Evolutionary conservation across 768 basidiomycete species (phyloP).

Genomic region (Boletus barrowsii): DNA sequence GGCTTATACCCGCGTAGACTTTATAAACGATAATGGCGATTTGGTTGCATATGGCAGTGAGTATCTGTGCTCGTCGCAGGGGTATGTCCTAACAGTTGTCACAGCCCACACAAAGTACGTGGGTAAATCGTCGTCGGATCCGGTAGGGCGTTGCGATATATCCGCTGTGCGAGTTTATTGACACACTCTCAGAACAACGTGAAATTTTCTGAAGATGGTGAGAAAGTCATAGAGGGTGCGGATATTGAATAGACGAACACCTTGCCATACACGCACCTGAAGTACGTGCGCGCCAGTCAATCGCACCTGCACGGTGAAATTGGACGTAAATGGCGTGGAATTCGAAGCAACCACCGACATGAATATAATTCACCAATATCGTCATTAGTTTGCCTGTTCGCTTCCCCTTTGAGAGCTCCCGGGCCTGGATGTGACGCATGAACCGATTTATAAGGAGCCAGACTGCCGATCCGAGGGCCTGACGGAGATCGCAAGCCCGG

Average conservation of each 20-base stretch:
- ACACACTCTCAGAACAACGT: conserved; percentile 56
- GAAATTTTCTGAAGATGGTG: conserved; percentile 77
- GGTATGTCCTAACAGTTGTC: not conserved
- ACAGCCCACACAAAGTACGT: conserved; percentile 85
- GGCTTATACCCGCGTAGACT: conserved; percentile 80
- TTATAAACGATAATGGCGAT: conserved; percentile 59
- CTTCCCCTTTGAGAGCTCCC: too few species aligned
- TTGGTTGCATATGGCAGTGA: conserved; percentile 80
- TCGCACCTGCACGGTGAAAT: too few species aligned
- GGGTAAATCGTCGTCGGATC: conserved; percentile 56
- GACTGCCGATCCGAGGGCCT: too few species aligned
- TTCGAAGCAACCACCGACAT: too few species aligned
- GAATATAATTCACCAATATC: too few species aligned
- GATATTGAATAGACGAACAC: conserved; percentile 10
- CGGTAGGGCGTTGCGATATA: conserved; percentile 28
- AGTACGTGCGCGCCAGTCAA: too few species aligned
- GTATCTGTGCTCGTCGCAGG: conserved; percentile 20
- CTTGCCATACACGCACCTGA: too few species aligned
- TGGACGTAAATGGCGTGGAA: too few species aligned
- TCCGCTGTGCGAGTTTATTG: not conserved
- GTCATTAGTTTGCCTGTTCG: too few species aligned
- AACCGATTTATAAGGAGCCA: too few species aligned
- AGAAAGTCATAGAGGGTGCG: conserved; percentile 58
- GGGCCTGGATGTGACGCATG: too few species aligned
- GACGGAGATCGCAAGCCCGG: too few species aligned